Evolutionary conservation across 257 asterid species (phyloP).

Genomic region (Capsicum baccatum): DNA sequence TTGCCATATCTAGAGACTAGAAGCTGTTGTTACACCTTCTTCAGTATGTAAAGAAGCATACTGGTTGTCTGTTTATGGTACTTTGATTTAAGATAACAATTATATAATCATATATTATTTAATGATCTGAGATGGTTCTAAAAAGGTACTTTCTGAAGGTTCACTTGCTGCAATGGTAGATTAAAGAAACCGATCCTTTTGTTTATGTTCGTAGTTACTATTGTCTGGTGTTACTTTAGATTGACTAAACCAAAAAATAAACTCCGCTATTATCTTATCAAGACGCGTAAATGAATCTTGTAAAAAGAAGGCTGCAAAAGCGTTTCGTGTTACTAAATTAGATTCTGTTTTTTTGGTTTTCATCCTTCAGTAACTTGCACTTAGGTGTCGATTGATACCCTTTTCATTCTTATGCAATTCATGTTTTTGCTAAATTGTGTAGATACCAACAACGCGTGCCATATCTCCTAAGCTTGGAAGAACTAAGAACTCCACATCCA

Average conservation of each 20-base stretch:
- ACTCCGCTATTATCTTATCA: not conserved
- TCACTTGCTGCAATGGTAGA: not conserved
- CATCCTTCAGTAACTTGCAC: not conserved
- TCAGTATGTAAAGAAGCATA: not conserved
- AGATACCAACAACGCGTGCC: conserved; percentile 87
- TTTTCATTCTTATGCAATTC: conserved; percentile 18
- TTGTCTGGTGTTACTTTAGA: not conserved
- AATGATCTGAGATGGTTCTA: too few relatives aligned
- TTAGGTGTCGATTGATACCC: not conserved
- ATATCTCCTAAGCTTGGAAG: conserved; percentile 89
- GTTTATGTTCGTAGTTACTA: not conserved
- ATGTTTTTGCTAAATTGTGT: not conserved
- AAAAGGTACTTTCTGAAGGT: not conserved
- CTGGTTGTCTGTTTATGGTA: not conserved
- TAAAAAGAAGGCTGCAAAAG: not conserved
- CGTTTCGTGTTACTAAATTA: not conserved
- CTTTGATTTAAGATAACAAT: not conserved
- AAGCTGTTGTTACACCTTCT: not conserved
- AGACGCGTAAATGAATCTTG: conserved; percentile 6
- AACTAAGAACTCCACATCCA: conserved; percentile 45
- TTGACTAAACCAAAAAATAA: not conserved
- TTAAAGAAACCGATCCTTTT: not conserved
- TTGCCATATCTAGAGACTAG: not conserved
- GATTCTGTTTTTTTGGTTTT: not conserved
- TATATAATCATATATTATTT: too few relatives aligned